phyloP scores from a whole-genome alignment of 2,329 filamentous ascomycete species.

The Kalmusia sp. region DNA sequence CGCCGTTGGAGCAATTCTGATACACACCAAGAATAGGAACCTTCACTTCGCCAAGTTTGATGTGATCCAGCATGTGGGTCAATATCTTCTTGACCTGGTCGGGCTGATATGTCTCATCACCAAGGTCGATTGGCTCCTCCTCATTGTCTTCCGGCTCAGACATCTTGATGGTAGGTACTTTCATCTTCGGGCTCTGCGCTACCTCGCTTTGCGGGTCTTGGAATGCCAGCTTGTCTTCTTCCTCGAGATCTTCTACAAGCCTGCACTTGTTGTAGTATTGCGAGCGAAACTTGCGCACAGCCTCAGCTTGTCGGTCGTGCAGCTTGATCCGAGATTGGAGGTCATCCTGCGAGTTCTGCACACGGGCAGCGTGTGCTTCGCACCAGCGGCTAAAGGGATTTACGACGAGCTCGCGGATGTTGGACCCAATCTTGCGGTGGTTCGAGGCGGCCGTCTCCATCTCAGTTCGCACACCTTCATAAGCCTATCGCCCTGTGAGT shows the following conservation, averaged over 20 bases:
- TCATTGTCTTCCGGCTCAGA: conserved; percentile 69
- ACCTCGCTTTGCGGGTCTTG: conserved; percentile 73
- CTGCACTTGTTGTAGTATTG: conserved; percentile 99
- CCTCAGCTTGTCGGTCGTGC: conserved; percentile 89
- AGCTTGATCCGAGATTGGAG: conserved; percentile 89
- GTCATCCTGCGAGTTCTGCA: conserved; percentile 94
- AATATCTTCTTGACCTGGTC: conserved; percentile 93
- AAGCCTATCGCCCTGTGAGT: conserved; percentile 69
- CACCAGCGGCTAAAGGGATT: conserved; percentile 96
- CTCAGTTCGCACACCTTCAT: conserved; percentile 88
- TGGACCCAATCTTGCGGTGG: conserved; percentile 95
- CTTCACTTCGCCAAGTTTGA: conserved; percentile 89
- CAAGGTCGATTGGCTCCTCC: conserved; percentile 90
- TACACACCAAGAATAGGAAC: conserved; percentile 96
- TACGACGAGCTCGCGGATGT: conserved; percentile 94
- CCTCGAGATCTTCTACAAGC: conserved; percentile 92
- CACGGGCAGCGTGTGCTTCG: conserved; percentile 87
- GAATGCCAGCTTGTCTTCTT: conserved; percentile 98
- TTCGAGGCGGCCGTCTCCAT: conserved; percentile 90
- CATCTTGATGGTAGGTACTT: conserved; percentile 87
- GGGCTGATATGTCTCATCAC: conserved; percentile 82
- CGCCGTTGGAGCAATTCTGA: conserved; percentile 86
- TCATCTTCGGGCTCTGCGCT: conserved; percentile 60
- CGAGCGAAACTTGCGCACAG: conserved; percentile 90
- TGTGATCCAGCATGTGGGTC: conserved; percentile 81